Evolutionary conservation across 345 rosid species (phyloP), one percentile per base, ranked within the genome.

Genomic region (Linum usitatissimum): DNA sequence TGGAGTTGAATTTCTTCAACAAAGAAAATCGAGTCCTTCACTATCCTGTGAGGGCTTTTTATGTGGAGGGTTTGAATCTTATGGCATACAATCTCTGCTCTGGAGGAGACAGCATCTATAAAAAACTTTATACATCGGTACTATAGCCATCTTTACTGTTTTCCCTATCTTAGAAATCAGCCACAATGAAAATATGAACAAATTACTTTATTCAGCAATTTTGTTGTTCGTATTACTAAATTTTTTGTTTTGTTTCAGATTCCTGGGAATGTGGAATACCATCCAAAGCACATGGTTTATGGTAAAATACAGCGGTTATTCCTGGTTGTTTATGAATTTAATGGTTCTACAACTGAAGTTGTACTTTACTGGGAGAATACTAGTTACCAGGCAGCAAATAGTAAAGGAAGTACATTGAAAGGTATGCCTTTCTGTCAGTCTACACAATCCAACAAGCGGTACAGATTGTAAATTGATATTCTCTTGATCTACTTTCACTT

Each of bases 1-100:
- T 93, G 96, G 99, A 90, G 85, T 84, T 93, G 68, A 93, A 93
- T 84, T 87, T 90, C 79, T 93, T 93, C 69, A 90, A 83, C 71
- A 87, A 77, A 76, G 94, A 87, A 80, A 93, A 84, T 70, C 79
- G 99, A 70, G 85, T 93, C 59, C 96, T 93, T 74, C 97, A 93
- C 73, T 93, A 90, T 73, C 99, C 99, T 74, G 83, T 78, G 66
- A 84, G 96, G 70, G 90, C 91, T 58, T 90, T 93, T 70, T 93
- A 86, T 72, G 73, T 93, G 38, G 99, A 93, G 72, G 90, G 95
- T 60, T 49, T 81, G 57, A 84, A 82, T 77, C 85, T 93, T 64
- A 83, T 90, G 87, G 97, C 96, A 54, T 83, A 86, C 74, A 90
- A 77, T 84, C 90, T 90, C 71, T 79, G 86, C 75, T 79, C 99